A percentile compares a stretch with the other conserved stretches of the same genome.
Conservation (phyloP, 192 early-diverging fungal species). For the Podila verticillata region DNA sequence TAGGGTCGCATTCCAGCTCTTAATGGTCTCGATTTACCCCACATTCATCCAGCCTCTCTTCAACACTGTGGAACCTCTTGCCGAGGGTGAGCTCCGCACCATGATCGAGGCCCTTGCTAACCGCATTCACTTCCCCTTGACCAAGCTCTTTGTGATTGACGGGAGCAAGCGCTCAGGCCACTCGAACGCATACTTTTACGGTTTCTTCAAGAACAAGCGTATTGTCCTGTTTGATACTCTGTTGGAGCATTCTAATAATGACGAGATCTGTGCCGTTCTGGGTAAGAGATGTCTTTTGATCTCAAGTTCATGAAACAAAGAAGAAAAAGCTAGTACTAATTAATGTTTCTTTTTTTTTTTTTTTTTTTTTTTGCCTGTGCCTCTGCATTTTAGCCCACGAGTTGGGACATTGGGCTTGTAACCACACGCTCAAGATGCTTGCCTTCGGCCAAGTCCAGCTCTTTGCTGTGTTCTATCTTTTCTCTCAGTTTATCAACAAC, state of each 20-base stretch:
- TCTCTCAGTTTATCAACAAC: slow-evolving; percentile 80
- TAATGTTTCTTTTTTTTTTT: neutral
- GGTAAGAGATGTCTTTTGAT: slow-evolving; percentile 57
- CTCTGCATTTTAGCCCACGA: slow-evolving; percentile 77
- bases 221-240: slow-evolving; percentile 97
- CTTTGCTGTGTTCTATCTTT: slow-evolving; percentile 80
- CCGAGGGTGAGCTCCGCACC: slow-evolving; percentile 80
- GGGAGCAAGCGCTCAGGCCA: slow-evolving; percentile 91
- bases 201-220: slow-evolving; percentile 96
- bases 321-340: neutral
- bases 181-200: slow-evolving; percentile 97
- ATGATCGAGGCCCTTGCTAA: slow-evolving; percentile 86
- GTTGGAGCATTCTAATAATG: slow-evolving; percentile 80
- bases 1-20: slow-evolving; percentile 74
- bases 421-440: slow-evolving; percentile 85
- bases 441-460: slow-evolving; percentile 77
- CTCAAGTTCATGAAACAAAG: neutral
- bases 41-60: slow-evolving; percentile 98
- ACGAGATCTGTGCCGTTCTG: slow-evolving; percentile 94
- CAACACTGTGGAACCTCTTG: slow-evolving; percentile 92
- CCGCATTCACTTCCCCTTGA: slow-evolving; percentile 89
- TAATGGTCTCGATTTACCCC: slow-evolving; percentile 86
- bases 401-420: slow-evolving; percentile 93
- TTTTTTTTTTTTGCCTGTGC: neutral
- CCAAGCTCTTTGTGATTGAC: slow-evolving; percentile 96